Evolutionary conservation across 2,329 filamentous ascomycete genomes (phyloP), one percentile per base, ranked within the genome.

Genomic region (Sphaerulina vaccinii): DNA sequence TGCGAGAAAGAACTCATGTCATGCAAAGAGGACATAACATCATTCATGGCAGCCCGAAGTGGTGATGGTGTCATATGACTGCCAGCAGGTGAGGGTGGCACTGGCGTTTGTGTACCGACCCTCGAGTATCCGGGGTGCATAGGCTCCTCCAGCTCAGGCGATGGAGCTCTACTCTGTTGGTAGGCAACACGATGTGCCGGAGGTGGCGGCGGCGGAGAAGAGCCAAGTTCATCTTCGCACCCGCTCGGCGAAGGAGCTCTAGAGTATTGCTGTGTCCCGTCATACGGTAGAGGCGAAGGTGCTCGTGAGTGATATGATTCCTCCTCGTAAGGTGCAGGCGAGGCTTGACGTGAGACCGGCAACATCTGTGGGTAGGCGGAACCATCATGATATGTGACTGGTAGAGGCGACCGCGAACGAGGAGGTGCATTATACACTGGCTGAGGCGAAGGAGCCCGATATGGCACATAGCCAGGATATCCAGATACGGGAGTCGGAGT

Each of bases 1-100:
- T 50, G 79, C 23, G 58, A 78, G 36, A 81, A 75, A 61, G 85
- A 76, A 15, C 86, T 86, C 77, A 99, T 88, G 54, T 91, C 90
- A 66, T 95, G 86, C 37, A 99, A 73, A 50, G 93, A 95, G 59
- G 93, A 90, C 83, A 97, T 96, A 3, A 99, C 91, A 70, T 95
- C 92, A 66, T 97, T 92, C 90, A 99, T 99, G 1, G 93, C 93
- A 69, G 91, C 90, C 53, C 93, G 81, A 2, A 99, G 75, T 0
- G 93, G 93, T 2, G 93, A 97, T 1, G 93, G 93, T 0, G 93
- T 99, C 64, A 69, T 69, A 21, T 65, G 63, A 46, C 60, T 66
- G 5, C 58, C 62, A 79, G 81, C 82, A 1, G 87, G 84, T 4
- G 89, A 90, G 3, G 83, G 83, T 2, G 85, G 85, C 29, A 75